Evolutionary conservation across 2,329 filamentous ascomycete genomes (phyloP), one percentile per base, ranked within the genome.

Genomic region (Fusarium sp.): DNA sequence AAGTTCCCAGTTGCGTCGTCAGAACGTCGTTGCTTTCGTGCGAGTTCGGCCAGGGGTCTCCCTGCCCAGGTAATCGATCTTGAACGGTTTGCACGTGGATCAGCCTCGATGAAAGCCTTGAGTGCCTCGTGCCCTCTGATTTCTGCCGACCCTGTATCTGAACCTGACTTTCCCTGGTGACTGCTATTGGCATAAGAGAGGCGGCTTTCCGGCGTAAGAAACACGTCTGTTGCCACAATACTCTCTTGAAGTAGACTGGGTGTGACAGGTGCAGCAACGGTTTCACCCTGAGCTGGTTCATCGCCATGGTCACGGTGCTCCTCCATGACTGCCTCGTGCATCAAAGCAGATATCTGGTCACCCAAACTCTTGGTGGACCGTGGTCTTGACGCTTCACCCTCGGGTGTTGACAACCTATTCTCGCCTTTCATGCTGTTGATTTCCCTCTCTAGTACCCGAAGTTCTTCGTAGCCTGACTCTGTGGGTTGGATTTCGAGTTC

Each of bases 401-500:
- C 59, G 1, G 23, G 32, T 16, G 11, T 20, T 6, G 59, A 25
- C 6, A 57, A 9, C 8, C 39, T 48, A 14, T 34, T n/a, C 9
- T 52, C 64, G 2, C 66, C 71, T 48, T 71, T 78, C n/a, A 78
- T 63, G 25, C 68, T 68, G 14, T 43, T 56, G 13, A 79, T 77
- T 35, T 79, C 74, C 41, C 52, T 72, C 18, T 70, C 71, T 9
- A 79, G 54, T 3, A 64, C 75, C 25, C 75, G 64, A 13, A 78
- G 67, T 34, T 79, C 77, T 30, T 70, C 48, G 20, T 74, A 74
- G 9, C 77, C 76, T 20, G 73, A 75, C 25, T 68, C 70, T 6
- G 73, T 75, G 37, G 76, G 76, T 7, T 72, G 66, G 23, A 77
- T 77, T 23, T 73, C 71, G 50, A 79, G 75, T 43, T 79, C 73